Conservation (phyloP, 2,329 filamentous ascomycete species). For the Mycosphaerelloides madeirae region DNA sequence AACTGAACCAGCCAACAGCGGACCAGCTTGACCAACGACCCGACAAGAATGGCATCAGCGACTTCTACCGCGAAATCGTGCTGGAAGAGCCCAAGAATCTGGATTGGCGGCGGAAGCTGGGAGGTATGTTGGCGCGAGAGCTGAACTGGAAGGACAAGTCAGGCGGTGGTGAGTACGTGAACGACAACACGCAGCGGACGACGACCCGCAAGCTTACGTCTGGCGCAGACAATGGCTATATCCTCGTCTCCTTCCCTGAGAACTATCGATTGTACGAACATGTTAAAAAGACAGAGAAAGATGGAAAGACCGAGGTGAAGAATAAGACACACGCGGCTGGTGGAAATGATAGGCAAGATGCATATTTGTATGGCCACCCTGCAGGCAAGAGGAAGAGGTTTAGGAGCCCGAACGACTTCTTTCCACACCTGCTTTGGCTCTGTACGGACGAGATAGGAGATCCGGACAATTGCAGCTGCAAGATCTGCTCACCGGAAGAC, state of each 20-base stretch:
- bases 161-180: slow-evolving; percentile 14
- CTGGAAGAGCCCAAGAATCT: slow-evolving; percentile 50
- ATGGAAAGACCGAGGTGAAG: slow-evolving; percentile 42
- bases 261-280: slow-evolving; percentile 57
- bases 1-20: slow-evolving; percentile 48
- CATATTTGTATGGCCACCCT: slow-evolving; percentile 58
- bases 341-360: slow-evolving; percentile 53
- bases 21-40: slow-evolving; percentile 50
- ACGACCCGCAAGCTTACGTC: slow-evolving; percentile 3
- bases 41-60: slow-evolving; percentile 49
- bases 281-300: slow-evolving; percentile 47
- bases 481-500: slow-evolving; percentile 53
- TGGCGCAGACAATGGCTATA: slow-evolving; percentile 40
- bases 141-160: slow-evolving; percentile 31
- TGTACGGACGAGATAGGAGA: slow-evolving; percentile 50
- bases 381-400: slow-evolving; percentile 54
- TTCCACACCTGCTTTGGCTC: slow-evolving; percentile 56
- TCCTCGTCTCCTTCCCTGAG: slow-evolving; percentile 52
- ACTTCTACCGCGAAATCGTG: slow-evolving; percentile 51
- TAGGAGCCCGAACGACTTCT: slow-evolving; percentile 56
- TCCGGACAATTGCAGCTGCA: slow-evolving; percentile 53
- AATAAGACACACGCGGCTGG: slow-evolving; percentile 48
- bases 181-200: slow-evolving; percentile 1
- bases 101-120: slow-evolving; percentile 56
- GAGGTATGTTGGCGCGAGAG: slow-evolving; percentile 53